Evolutionary conservation across 192 early-diverging fungal genomes (phyloP), one percentile per base, ranked within the genome.

Genomic region (Piromyces finnis): DNA sequence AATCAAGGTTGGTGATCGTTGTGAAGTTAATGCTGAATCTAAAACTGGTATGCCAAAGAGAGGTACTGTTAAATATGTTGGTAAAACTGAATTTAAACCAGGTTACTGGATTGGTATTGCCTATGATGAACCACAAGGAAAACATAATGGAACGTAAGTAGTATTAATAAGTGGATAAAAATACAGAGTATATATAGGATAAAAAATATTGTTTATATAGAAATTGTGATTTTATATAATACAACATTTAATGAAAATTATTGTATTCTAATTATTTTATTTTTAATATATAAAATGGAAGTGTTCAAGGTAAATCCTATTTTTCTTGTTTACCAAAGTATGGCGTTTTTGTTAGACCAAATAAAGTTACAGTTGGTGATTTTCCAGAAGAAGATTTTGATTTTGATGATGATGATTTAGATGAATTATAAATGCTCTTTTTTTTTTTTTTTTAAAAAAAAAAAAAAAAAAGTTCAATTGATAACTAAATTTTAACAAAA

Each of bases 101-200:
- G 97, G 97, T 7, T 89, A 87, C 78, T 99, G 97, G 97, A 91
- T 97, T 27, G 97, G 97, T 80, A 85, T 99, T 26, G 91, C 96
- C 82, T 97, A 95, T 80, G 97, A 99, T 80, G 97, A 99, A 82
- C 97, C 97, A 0, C 82, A 97, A 68, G 97, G 97, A 29, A 97
- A 96, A 84, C 93, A 99, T 84, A 88, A 97, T 85, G 97, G 97
- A 18, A 91, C 88, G 88, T 90, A 84, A 77, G 86, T 82, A 30
- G 9, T n/a, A n/a, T n/a, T n/a, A n/a, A n/a, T n/a, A n/a, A n/a
- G n/a, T n/a, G n/a, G n/a, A n/a, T n/a, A n/a, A n/a, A n/a, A n/a
- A n/a, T n/a, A n/a, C n/a, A n/a, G n/a, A n/a, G n/a, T n/a, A n/a
- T n/a, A n/a, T n/a, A n/a, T n/a, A n/a, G n/a, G n/a, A n/a, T n/a